Conservation (phyloP, 108 stramenopile genomes). For the Nitzschia inconspicua region DNA sequence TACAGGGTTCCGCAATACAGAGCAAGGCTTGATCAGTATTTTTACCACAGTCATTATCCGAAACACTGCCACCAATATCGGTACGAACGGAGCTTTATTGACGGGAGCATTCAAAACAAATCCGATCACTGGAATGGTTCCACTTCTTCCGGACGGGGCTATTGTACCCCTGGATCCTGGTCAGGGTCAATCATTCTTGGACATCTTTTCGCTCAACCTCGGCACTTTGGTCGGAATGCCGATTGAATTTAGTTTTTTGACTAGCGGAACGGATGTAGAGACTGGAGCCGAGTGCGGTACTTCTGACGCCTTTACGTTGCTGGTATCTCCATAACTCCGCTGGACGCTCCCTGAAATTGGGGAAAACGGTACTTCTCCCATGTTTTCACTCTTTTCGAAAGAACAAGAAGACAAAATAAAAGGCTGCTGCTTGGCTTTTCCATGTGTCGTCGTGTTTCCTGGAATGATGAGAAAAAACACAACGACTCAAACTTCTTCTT, state of each 20-base stretch:
- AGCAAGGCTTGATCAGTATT: conserved; percentile 11
- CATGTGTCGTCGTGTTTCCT: no score
- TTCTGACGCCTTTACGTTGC: neutral
- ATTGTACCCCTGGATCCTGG: neutral
- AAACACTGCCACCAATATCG: conserved; percentile 20
- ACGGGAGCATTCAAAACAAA: conserved; percentile 13
- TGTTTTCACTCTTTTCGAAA: no score
- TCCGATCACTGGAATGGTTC: conserved; percentile 10
- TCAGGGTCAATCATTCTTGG: neutral
- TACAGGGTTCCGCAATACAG: conserved; percentile 22
- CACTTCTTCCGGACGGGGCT: neutral
- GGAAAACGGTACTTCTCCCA: no score
- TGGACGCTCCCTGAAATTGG: no score
- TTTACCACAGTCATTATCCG: conserved; percentile 13
- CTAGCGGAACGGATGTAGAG: neutral
- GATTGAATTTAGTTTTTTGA: neutral
- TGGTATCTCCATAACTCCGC: no score
- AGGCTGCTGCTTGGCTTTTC: no score
- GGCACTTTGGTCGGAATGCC: neutral
- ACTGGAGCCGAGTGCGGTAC: neutral
- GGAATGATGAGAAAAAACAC: no score
- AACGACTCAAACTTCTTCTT: no score
- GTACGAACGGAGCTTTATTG: conserved; percentile 1
- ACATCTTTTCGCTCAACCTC: conserved; percentile 1
- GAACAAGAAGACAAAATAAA: no score